phyloP scores from a whole-genome alignment of 805 yeast genomes.

The Starmera quercuum region DNA sequence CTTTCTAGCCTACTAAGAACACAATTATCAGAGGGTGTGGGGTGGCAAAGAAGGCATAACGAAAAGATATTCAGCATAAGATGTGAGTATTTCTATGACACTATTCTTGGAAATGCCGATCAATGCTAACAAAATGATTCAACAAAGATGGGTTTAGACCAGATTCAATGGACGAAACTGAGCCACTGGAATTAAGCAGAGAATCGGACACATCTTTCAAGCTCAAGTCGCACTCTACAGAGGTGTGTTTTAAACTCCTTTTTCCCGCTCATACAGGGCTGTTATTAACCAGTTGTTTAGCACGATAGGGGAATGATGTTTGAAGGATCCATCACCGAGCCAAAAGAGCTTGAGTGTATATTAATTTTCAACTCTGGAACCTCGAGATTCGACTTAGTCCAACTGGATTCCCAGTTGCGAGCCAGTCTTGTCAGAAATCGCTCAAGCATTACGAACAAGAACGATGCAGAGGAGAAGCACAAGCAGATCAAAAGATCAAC shows the following conservation, averaged over 20 bases:
- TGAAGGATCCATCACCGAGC: conserved; percentile 8
- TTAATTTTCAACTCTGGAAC: conserved; percentile 12
- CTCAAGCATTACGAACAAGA: background rate
- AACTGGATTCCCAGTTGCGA: conserved; percentile 8
- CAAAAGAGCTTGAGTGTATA: conserved; percentile 15
- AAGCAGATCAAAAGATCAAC: no score
- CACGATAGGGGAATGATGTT: conserved; percentile 6
- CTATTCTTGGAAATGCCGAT: background rate
- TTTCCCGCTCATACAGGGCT: background rate
- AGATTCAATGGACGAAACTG: conserved; percentile 7
- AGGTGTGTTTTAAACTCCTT: conserved; percentile 3
- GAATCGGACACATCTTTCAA: conserved; percentile 4
- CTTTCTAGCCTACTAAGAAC: background rate
- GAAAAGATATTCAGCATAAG: conserved; percentile 15
- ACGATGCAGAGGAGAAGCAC: background rate
- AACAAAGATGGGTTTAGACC: conserved; percentile 11
- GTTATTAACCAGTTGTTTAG: conserved; percentile 1
- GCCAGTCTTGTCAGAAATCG: background rate
- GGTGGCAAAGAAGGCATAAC: conserved; percentile 2
- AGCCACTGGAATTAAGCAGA: conserved; percentile 7
- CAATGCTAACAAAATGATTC: conserved; percentile 1
- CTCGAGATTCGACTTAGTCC: conserved; percentile 10
- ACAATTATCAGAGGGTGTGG: background rate
- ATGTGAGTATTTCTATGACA: conserved; percentile 9
- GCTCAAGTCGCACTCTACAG: conserved; percentile 10